Base-by-base conservation (phyloP, 2,329 filamentous ascomycete species). In the Aquanectria penicillioides region DNA sequence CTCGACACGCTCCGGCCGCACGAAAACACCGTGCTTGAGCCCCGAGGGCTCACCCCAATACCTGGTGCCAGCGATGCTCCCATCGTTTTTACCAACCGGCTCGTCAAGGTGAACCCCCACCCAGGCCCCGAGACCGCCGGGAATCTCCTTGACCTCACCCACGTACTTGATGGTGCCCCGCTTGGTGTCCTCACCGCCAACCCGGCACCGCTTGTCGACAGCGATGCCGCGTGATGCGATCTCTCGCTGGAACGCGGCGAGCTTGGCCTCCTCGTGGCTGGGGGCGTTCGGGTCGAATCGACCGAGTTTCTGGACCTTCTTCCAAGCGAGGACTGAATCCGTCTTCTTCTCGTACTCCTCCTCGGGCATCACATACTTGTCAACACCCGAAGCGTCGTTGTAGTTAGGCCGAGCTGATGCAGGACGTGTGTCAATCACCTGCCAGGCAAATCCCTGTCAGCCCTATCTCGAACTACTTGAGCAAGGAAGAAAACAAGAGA, bases 281-380 rank as follows among this genome's bases (percentile, higher is more conserved):
- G 91, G 88, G 7, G 93, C 92, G 68, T 89, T 83, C 11, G 95
- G 95, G 73, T 98, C 93, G 77, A 99, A 99, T 29, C 95, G 92
- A 47, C 95, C 95, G n/a, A 98, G 86, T 74, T 96, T 94, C 76
- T 97, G 89, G n/a, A 88, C 81, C 79, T 92, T 94, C 79, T 99
- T 99, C 93, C 93, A 98, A 6, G 94, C 92, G 20, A 97, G 85
- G 12, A 99, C 95, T 4, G 91, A 94, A 77, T 97, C 92, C 37
- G 88, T 82, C 72, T 94, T 93, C 71, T 88, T 87, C 74, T 93
- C 93, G 78, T 99, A 99, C 72, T 94, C 90, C 46, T 89, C 84
- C 49, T 85, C 82, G n/a, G 93, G 92, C 84, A 99, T 90, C 62
- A 90, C 87, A 75, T 95, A 98, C 80, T 97, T 97, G 55, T 93